Conservation (phyloP, 768 basidiomycete species). For the Heimioporus sp. region DNA sequence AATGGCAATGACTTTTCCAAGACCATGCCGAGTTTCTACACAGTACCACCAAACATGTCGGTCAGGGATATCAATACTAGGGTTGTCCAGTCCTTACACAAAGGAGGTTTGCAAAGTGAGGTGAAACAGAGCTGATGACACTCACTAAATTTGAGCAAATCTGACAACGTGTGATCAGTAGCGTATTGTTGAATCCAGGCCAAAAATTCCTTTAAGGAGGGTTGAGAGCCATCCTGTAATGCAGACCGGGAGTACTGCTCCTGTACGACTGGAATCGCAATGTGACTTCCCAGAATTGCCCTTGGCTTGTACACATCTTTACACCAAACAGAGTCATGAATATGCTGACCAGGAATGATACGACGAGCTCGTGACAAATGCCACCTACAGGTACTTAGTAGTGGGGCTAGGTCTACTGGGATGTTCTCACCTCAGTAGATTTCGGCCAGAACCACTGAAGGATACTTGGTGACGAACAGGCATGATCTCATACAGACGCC, state of each 20-base stretch:
- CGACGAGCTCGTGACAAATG: neutral
- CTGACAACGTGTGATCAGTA: too few relatives aligned
- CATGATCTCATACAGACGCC: neutral
- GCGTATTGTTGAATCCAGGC: too few relatives aligned
- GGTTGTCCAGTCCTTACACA: too few relatives aligned
- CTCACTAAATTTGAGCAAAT: too few relatives aligned
- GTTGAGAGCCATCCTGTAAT: too few relatives aligned
- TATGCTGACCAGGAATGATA: neutral
- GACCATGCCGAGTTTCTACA: too few relatives aligned
- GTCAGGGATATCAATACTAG: too few relatives aligned
- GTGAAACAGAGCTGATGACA: too few relatives aligned
- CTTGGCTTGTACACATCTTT: neutral
- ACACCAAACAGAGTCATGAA: neutral
- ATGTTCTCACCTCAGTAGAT: neutral
- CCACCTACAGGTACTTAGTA: neutral
- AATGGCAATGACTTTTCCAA: too few relatives aligned
- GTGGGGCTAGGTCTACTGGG: neutral
- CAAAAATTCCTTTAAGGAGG: too few relatives aligned
- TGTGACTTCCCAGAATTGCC: neutral
- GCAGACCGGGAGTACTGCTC: neutral
- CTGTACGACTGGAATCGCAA: neutral
- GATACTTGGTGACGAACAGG: conserved; percentile 3
- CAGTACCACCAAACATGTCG: too few relatives aligned
- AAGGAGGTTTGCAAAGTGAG: too few relatives aligned
- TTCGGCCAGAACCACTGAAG: neutral